A percentile compares a stretch with the other conserved stretches of the same genome.
phyloP scores from a whole-genome alignment of 495 filamentous ascomycete genomes.

The Trichocladium antarcticum region DNA sequence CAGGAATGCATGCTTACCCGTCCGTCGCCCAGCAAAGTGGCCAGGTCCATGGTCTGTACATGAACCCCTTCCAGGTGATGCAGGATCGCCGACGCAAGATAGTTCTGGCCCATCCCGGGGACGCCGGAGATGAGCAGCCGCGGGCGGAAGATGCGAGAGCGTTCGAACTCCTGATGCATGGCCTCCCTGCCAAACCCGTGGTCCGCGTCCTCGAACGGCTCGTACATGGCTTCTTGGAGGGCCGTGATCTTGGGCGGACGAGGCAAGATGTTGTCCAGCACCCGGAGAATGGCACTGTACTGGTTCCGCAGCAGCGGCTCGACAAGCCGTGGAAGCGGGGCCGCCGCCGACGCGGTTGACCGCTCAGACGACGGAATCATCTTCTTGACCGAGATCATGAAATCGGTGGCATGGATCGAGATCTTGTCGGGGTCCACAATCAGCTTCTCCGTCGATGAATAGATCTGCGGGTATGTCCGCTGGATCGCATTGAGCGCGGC shows the following conservation, averaged over 20 bases:
- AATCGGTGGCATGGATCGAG: slow-evolving; percentile 77
- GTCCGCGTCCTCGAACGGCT: slow-evolving; percentile 66
- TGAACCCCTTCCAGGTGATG: slow-evolving; percentile 88
- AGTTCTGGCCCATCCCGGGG: slow-evolving; percentile 87
- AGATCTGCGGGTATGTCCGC: slow-evolving; percentile 90
- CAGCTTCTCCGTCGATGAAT: slow-evolving; percentile 81
- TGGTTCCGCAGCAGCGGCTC: slow-evolving; percentile 71
- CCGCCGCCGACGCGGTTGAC: slow-evolving; percentile 68
- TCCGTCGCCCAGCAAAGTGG: slow-evolving; percentile 54
- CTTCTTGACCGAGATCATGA: slow-evolving; percentile 92
- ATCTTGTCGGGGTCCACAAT: slow-evolving; percentile 76
- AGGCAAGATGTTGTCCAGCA: slow-evolving; percentile 70
- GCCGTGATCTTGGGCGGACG: slow-evolving; percentile 75
- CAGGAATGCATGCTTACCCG: slow-evolving; percentile 33
- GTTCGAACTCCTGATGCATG: slow-evolving; percentile 84
- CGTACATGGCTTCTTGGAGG: slow-evolving; percentile 86
- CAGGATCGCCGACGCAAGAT: slow-evolving; percentile 74
- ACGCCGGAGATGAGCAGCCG: slow-evolving; percentile 66
- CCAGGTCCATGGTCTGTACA: slow-evolving; percentile 88
- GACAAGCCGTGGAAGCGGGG: slow-evolving; percentile 61
- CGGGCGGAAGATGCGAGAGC: slow-evolving; percentile 77
- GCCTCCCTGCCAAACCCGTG: slow-evolving; percentile 73
- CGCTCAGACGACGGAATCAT: slow-evolving; percentile 90
- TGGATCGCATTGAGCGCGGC: slow-evolving; percentile 98
- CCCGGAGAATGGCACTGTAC: slow-evolving; percentile 50